Evolutionary conservation across 2,329 filamentous ascomycete species (phyloP).

Genomic region (Hirsutella minnesotensis): DNA sequence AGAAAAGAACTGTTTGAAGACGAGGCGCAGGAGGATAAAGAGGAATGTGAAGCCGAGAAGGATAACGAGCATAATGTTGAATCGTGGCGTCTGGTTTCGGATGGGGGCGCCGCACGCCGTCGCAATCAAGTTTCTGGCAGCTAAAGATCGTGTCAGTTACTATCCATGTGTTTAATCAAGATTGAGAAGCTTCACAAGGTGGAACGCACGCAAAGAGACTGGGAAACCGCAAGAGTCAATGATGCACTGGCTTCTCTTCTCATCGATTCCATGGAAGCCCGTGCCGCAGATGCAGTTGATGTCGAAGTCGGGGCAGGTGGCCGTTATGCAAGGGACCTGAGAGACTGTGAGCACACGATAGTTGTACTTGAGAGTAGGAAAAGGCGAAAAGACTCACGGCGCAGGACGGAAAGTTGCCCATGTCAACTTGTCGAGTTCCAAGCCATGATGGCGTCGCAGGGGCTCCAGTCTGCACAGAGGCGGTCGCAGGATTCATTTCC

Average conservation of each 20-base stretch:
- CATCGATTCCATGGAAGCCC: background rate
- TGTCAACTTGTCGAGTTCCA: too few species aligned
- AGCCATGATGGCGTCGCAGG: too few species aligned
- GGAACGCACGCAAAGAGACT: background rate
- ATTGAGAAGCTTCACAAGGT: too few species aligned
- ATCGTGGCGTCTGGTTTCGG: slow-evolving; percentile 19
- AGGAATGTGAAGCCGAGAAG: slow-evolving; percentile 22
- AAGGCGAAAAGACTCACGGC: too few species aligned
- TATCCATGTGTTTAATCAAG: too few species aligned
- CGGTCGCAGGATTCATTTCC: too few species aligned
- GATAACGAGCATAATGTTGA: slow-evolving; percentile 20
- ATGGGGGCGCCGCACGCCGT: slow-evolving; percentile 10
- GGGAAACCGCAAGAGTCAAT: background rate
- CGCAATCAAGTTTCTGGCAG: slow-evolving; percentile 5
- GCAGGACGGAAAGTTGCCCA: too few species aligned
- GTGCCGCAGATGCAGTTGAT: background rate
- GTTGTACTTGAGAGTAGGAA: too few species aligned
- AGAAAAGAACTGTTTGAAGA: slow-evolving; percentile 16
- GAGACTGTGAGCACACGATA: too few species aligned
- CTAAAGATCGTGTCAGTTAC: background rate
- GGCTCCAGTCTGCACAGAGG: too few species aligned
- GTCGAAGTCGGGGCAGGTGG: background rate
- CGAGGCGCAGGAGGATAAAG: slow-evolving; percentile 31
- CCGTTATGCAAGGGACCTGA: background rate
- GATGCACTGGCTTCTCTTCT: background rate